Evolutionary conservation across 768 basidiomycete species (phyloP).

Genomic region (Clavaria fumosa): DNA sequence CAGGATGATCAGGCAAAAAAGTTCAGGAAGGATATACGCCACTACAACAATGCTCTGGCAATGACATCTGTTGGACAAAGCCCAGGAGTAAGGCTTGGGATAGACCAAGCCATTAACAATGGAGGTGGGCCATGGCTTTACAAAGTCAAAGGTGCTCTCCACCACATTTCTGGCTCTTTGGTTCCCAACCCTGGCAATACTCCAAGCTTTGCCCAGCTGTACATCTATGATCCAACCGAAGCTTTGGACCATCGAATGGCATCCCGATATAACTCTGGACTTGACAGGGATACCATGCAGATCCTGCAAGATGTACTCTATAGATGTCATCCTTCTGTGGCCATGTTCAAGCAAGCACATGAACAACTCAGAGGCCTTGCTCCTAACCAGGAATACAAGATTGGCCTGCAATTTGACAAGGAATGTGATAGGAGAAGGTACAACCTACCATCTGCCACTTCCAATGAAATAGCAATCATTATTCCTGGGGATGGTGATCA

Average conservation of each 20-base stretch:
- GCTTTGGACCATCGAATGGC: constrained; percentile 13
- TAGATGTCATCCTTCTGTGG: constrained; percentile 5
- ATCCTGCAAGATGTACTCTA: constrained; percentile 12
- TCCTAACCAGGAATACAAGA: constrained; percentile 1
- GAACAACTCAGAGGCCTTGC: constrained; percentile 8
- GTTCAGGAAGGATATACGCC: constrained; percentile 19
- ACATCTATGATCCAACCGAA: constrained; percentile 22
- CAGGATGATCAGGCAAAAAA: constrained; percentile 6
- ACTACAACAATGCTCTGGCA: constrained; percentile 23
- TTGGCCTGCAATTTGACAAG: constrained; percentile 6
- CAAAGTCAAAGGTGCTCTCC: too few species aligned
- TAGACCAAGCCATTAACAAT: constrained; percentile 15
- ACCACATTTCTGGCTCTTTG: constrained; percentile 21
- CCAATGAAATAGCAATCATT: constrained; percentile 28
- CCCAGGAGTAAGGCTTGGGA: constrained; percentile 15
- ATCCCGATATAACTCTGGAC: constrained; percentile 5
- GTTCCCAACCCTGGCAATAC: constrained; percentile 11
- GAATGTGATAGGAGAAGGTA: too few species aligned
- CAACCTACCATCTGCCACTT: too few species aligned
- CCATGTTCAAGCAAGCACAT: constrained; percentile 16
- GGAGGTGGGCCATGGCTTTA: constrained; percentile 16
- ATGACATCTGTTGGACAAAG: too few species aligned
- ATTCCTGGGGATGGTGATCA: constrained; percentile 23
- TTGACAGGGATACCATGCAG: constrained; percentile 9
- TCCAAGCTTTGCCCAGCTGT: constrained; percentile 23